A percentile compares a stretch with the other conserved stretches of the same genome.
These are phyloP conservation scores for Podila clonocystis DNA, from an alignment of 192 early-diverging fungal species.

Conservation along the genomic window DNA sequence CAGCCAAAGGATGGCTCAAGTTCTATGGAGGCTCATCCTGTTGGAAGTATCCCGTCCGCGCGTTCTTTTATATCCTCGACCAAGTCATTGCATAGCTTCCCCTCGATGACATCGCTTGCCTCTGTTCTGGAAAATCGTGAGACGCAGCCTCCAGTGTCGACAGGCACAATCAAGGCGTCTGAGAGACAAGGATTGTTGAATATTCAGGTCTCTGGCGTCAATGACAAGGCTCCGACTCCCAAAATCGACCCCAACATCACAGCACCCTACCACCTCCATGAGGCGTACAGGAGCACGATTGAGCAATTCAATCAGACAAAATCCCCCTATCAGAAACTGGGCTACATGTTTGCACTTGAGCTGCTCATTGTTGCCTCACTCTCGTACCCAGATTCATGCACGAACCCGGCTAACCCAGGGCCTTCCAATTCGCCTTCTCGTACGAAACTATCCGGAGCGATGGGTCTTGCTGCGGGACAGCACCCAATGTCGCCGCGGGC, in stretches of 20 bases:
- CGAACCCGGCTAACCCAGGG: neutral
- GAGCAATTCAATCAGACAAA: conserved; percentile 36
- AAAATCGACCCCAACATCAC: neutral
- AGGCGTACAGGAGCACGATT: conserved; percentile 35
- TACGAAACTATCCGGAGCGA: neutral
- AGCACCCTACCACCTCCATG: conserved; percentile 32
- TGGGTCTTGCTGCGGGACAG: neutral
- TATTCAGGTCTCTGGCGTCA: neutral
- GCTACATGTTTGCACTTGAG: conserved; percentile 46
- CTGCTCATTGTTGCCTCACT: conserved; percentile 50
- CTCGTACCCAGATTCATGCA: conserved; percentile 46
- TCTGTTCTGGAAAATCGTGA: neutral
- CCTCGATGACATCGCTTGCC: neutral
- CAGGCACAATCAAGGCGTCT: neutral
- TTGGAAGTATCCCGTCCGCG: neutral
- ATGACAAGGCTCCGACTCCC: neutral
- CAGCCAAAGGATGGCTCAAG: no score
- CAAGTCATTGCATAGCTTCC: conserved; percentile 5
- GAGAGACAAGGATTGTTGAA: conserved; percentile 13
- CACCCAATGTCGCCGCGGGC: conserved; percentile 18
- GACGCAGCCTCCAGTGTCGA: neutral
- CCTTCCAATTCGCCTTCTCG: neutral
- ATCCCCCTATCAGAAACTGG: conserved; percentile 53
- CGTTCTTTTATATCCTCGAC: neutral
- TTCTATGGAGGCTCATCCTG: neutral